Evolutionary conservation across 148 eudicot species (phyloP).

Genomic region (Pouteria glomerata): DNA sequence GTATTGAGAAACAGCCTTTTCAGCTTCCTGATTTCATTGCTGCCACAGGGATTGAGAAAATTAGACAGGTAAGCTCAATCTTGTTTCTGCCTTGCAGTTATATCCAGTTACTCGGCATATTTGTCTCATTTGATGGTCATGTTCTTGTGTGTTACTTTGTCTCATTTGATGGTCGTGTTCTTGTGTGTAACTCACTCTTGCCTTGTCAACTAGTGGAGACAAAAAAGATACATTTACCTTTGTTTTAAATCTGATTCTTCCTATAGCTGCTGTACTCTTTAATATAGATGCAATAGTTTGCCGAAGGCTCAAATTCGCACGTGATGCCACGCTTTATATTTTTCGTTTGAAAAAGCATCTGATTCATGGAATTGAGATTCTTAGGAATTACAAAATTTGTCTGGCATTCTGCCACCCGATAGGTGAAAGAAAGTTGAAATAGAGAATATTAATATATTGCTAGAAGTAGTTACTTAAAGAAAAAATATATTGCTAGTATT

Average conservation of each 20-base stretch:
- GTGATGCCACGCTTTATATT: background rate
- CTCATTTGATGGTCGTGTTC: background rate
- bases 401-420: too few species aligned
- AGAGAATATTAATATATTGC: too few species aligned
- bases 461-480: too few species aligned
- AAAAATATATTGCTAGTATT: too few species aligned
- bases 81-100: background rate
- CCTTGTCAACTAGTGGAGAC: background rate
- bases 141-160: background rate
- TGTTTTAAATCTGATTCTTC: background rate
- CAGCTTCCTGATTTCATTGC: constrained; percentile 99
- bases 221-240: background rate
- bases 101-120: background rate
- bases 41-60: constrained; percentile 97
- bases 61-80: constrained; percentile 68
- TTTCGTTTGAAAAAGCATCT: background rate
- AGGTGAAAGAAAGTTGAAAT: too few species aligned
- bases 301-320: background rate
- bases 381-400: too few species aligned
- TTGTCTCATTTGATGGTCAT: background rate
- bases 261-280: background rate
- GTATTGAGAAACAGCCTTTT: constrained; percentile 96
- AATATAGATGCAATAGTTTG: background rate
- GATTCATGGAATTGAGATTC: too few species aligned
- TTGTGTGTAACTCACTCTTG: background rate